Evolutionary conservation across 2,329 filamentous ascomycete genomes (phyloP), one percentile per base, ranked within the genome.

Genomic region (Diaporthe ilicicola): DNA sequence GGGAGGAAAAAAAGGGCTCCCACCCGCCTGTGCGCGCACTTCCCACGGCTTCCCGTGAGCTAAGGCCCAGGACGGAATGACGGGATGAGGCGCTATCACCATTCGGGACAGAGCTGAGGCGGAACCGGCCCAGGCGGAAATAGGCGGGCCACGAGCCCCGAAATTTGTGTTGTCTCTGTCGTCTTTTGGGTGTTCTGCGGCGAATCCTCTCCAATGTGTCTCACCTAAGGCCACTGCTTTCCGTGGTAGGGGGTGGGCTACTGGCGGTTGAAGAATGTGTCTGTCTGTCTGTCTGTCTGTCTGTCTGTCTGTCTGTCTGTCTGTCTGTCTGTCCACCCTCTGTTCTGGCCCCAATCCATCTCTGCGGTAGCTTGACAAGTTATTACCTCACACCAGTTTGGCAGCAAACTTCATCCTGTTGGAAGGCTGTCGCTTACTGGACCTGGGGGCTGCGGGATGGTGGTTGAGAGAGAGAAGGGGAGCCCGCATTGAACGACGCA

Each of bases 41-140:
- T 32, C 9, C 32, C 8, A 15, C 46, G 56, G 27, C 56, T 19
- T 46, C 56, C 56, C 42, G 19, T 27, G 29, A 62, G 56, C 42
- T 34, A 48, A 48, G 39, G 29, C 42, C 56, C 56, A 62, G 56
- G 56, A 62, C 27, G 59, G 59, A 62, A 34, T 48, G 42, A 62
- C n/a, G 42, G 42, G 59, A 48, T 62, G 42, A 19, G 59, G 34
- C 42, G 59, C 59, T 62, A 62, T 48, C 59, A 62, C 59, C 27
- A 19, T 62, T 62, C 42, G 59, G 59, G 59, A 34, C 32, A n/a
- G 39, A 48, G 56, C 39, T 46, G 56, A 62, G 39, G 46, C 56
- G 39, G 39, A 42, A 62, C 27, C 56, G 56, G 56, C 56, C 46
- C 37, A 22, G 56, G 42, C 56, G 42, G 56, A 62, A 48, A 27